Conservation (phyloP, 495 filamentous ascomycete species). For the Parathielavia hyrcaniae region DNA sequence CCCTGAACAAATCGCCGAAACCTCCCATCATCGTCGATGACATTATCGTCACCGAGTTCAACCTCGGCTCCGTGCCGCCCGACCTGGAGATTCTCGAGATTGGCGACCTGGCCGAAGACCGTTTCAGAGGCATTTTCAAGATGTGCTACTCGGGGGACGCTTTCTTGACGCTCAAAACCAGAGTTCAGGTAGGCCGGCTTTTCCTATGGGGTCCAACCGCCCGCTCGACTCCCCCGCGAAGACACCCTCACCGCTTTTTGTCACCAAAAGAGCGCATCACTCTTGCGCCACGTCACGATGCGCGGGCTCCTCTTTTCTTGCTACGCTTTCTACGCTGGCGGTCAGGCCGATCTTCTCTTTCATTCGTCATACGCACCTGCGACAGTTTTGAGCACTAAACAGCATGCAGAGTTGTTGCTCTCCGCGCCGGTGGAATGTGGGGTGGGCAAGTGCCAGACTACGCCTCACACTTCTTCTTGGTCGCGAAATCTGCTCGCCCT, state of each 20-base stretch:
- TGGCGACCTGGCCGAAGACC: constrained; percentile 91
- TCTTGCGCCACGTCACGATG: neutral
- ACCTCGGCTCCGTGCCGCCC: constrained; percentile 85
- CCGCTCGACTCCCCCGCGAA: neutral
- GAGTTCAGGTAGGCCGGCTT: constrained; percentile 65
- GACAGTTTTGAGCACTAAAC: neutral
- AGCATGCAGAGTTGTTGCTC: neutral
- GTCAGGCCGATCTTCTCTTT: neutral
- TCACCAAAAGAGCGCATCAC: neutral
- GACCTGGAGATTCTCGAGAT: constrained; percentile 95
- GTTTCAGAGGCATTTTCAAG: constrained; percentile 97
- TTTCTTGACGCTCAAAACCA: constrained; percentile 85
- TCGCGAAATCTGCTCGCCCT: neutral
- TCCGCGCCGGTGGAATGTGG: neutral
- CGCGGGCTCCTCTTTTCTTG: no score
- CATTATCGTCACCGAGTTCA: constrained; percentile 95
- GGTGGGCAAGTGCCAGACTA: neutral
- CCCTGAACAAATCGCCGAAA: constrained; percentile 96
- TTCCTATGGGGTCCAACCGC: constrained; percentile 3
- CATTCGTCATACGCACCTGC: no score
- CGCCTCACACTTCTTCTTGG: neutral
- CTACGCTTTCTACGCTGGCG: neutral
- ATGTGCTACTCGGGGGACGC: constrained; percentile 97
- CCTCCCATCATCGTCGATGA: constrained; percentile 99
- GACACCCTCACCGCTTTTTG: neutral